Evolutionary conservation across 768 basidiomycete species (phyloP), one percentile per base, ranked within the genome.

Genomic region (Collybiopsis confluens): DNA sequence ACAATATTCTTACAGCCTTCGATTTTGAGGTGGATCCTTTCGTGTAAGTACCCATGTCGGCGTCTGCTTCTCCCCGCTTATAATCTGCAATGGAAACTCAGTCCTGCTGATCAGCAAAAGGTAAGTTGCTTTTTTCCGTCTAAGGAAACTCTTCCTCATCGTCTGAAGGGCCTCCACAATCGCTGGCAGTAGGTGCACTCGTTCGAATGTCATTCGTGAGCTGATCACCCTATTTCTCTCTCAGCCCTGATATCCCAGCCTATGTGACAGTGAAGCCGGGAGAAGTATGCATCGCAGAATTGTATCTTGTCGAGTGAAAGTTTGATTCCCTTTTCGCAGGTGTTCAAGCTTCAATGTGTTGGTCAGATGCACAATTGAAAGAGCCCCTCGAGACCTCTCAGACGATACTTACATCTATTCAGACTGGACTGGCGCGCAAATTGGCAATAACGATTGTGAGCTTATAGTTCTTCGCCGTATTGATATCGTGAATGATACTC

Each of bases 341-440:
- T 81, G 3, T 89, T 89, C 73, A 86, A 86, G 54, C 65, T 88
- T 18, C 79, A 87, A 69, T 86, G 84, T 57, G 76, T 85, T 36
- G 85, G 85, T 82, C 61, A 44, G 79, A 33, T 33, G 30, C 30
- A 6, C 30, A 33, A 33, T 33, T 13, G 13, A 33, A 33, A 6
- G 30, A 33, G n/a, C n/a, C n/a, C n/a, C n/a, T n/a, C n/a, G n/a
- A 33, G 45, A 21, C 13, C 1, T 20, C 15, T 13, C 13, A 24
- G 20, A 30, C 11, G 24, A 16, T 35, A 3, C 43, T 24, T 6
- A n/a, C 1, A 6, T 45, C 27, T 43, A 13, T 10, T 5, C 16
- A 86, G 86, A 88, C 59, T 90, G 86, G 87, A 90, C 86, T 15
- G 87, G 86, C 16, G 86, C 85, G 0, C 86, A 89, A 61, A 87